phyloP scores from a whole-genome alignment of 768 basidiomycete genomes.

The Russula virescens region DNA sequence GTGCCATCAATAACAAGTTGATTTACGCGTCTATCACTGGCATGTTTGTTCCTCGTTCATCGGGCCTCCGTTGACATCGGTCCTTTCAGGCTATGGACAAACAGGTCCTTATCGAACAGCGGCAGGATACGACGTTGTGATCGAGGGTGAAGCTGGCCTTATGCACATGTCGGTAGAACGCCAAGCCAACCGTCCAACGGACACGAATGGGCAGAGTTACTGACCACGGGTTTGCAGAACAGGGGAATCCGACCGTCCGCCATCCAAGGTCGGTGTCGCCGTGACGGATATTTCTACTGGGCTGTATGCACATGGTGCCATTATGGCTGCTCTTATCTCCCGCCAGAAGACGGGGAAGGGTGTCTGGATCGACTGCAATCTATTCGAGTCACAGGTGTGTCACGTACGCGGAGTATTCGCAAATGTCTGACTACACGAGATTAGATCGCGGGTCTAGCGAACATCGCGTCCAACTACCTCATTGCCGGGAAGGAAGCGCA shows the following conservation, averaged over 20 bases:
- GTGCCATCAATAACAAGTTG: constrained; percentile 66
- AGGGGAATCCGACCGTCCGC: constrained; percentile 79
- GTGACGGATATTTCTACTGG: constrained; percentile 86
- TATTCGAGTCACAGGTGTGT: constrained; percentile 84
- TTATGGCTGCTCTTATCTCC: constrained; percentile 84
- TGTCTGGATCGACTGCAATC: constrained; percentile 85
- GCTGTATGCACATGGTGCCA: constrained; percentile 86
- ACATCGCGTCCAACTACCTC: constrained; percentile 91
- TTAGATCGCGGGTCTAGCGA: constrained; percentile 85
- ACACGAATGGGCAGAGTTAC: constrained; percentile 16
- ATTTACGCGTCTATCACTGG: constrained; percentile 91
- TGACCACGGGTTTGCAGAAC: constrained; percentile 46
- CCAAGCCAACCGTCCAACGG: constrained; percentile 7
- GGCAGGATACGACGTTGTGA: constrained; percentile 79
- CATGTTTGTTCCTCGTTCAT: constrained; percentile 30
- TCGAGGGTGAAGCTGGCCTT: constrained; percentile 71
- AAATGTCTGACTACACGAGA: background rate
- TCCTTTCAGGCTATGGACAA: constrained; percentile 67
- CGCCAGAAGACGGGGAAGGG: constrained; percentile 81
- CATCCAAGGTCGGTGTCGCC: constrained; percentile 94
- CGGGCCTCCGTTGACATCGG: background rate
- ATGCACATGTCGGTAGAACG: constrained; percentile 75
- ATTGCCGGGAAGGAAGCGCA: constrained; percentile 77
- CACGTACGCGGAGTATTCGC: background rate
- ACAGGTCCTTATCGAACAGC: constrained; percentile 81